Evolutionary conservation across 352 stramenopile genomes (phyloP).

Genomic region (Thraustotheca clavata): DNA sequence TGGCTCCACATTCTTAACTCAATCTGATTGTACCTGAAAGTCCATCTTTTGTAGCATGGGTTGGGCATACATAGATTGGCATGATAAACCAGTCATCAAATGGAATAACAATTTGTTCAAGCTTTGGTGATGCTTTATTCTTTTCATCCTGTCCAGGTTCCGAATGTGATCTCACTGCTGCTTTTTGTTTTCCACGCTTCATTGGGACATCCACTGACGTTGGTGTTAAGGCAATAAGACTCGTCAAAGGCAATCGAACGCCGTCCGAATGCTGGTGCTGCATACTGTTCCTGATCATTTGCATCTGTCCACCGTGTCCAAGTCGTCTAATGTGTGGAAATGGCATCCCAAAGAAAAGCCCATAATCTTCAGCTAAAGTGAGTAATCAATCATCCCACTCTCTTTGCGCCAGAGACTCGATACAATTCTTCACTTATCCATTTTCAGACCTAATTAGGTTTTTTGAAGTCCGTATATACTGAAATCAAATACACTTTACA

Average conservation of each 20-base stretch:
- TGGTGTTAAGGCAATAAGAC: slow-evolving; percentile 17
- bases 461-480: no score
- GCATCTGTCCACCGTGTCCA: not conserved
- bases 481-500: no score
- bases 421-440: no score
- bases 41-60: slow-evolving; percentile 11
- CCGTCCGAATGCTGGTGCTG: not conserved
- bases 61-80: slow-evolving; percentile 14
- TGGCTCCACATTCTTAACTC: not conserved
- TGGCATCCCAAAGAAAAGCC: not conserved
- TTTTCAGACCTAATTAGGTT: no score
- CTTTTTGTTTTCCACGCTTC: not conserved
- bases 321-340: not conserved
- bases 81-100: slow-evolving; percentile 20
- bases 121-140: slow-evolving; percentile 6
- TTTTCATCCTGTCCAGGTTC: not conserved
- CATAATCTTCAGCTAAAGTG: not conserved
- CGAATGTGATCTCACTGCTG: slow-evolving; percentile 15
- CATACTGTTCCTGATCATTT: not conserved
- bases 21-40: not conserved
- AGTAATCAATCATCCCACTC: no score
- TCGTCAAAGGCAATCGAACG: not conserved
- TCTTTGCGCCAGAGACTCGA: no score
- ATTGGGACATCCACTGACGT: not conserved
- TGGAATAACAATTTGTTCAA: not conserved